phyloP scores from a whole-genome alignment of 352 stramenopile genomes.

The Pythium brassicae region DNA sequence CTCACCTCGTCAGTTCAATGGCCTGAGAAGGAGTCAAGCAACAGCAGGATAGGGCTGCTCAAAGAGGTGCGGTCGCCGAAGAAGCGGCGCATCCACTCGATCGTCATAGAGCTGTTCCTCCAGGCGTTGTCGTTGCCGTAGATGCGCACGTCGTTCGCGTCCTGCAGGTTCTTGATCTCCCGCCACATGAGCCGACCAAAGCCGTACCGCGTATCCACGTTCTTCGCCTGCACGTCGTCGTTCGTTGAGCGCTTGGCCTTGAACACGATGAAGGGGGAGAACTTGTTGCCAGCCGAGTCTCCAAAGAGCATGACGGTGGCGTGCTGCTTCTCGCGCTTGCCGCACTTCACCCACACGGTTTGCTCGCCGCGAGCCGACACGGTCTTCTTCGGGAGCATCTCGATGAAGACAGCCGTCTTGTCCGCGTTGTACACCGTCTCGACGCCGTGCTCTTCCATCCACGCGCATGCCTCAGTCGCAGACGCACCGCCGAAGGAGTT shows the following conservation, averaged over 20 bases:
- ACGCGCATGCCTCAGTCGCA: not conserved
- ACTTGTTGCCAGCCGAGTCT: not conserved
- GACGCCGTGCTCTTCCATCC: constrained; percentile 11
- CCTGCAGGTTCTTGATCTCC: constrained; percentile 10
- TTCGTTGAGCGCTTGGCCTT: not conserved
- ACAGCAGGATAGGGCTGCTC: constrained; percentile 18
- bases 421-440: constrained; percentile 23
- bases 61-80: constrained; percentile 8
- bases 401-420: constrained; percentile 23
- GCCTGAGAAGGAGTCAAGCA: constrained; percentile 24
- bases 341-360: not conserved
- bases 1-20: constrained; percentile 25
- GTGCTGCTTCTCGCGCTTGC: not conserved
- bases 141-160: constrained; percentile 7
- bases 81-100: constrained; percentile 17
- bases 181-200: constrained; percentile 23
- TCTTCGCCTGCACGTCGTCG: not conserved
- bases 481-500: not conserved
- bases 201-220: constrained; percentile 7
- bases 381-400: constrained; percentile 27
- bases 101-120: constrained; percentile 19
- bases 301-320: not conserved
- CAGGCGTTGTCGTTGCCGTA: constrained; percentile 21
- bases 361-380: constrained; percentile 5
- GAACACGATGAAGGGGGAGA: not conserved